Evolutionary conservation across 352 stramenopile genomes (phyloP).

Genomic region (Salisapilia sapeloensis): DNA sequence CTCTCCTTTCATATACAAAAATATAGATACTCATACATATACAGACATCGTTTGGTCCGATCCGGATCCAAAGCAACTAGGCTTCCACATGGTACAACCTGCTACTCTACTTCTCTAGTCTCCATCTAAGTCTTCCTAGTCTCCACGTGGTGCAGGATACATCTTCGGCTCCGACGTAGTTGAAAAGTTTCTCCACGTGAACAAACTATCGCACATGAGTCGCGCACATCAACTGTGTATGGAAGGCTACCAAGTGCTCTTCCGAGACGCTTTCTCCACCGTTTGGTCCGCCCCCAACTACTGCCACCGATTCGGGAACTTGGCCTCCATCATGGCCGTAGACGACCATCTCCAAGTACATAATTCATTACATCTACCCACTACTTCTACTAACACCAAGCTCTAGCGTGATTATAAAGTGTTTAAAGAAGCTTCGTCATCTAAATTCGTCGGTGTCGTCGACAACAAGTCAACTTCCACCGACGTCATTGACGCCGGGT

Average conservation of each 20-base stretch:
- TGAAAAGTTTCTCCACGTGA: conserved; percentile 67
- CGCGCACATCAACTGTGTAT: conserved; percentile 77
- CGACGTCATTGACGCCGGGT: conserved; percentile 70
- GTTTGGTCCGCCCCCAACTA: conserved; percentile 81
- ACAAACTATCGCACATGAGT: conserved; percentile 65
- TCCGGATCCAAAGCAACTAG: conserved; percentile 57
- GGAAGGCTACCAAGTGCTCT: conserved; percentile 66
- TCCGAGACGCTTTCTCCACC: conserved; percentile 60
- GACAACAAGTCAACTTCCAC: conserved; percentile 49
- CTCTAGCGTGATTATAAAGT: conserved; percentile 67
- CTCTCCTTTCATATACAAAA: not conserved
- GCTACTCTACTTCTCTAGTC: conserved; percentile 37
- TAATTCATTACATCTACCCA: conserved; percentile 3
- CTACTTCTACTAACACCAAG: not conserved
- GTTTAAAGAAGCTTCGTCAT: conserved; percentile 61
- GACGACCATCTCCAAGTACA: conserved; percentile 38
- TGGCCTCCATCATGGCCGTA: conserved; percentile 51
- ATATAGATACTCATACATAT: not conserved
- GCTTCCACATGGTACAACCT: conserved; percentile 65
- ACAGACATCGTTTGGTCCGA: conserved; percentile 74
- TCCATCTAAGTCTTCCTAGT: conserved; percentile 9
- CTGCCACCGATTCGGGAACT: conserved; percentile 71
- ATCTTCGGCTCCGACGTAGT: conserved; percentile 79
- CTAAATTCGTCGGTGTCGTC: conserved; percentile 42
- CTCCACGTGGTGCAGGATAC: conserved; percentile 63